Evolutionary conservation across 352 stramenopile species (phyloP).

Genomic region (Pilasporangium apinafurcum): DNA sequence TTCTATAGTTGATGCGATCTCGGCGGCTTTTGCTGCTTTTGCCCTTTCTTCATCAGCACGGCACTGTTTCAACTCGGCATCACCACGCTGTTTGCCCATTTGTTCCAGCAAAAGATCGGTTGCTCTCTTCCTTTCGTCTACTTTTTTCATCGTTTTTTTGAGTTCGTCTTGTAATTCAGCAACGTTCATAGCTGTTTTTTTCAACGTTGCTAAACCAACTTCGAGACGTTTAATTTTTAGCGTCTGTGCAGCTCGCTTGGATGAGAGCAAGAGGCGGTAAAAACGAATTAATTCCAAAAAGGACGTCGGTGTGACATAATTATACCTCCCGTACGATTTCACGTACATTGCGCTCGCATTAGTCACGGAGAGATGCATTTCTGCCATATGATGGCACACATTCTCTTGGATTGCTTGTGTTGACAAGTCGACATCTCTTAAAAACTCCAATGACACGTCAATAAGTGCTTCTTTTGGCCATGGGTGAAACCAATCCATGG

Average conservation of each 20-base stretch:
- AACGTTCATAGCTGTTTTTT: conserved; percentile 79
- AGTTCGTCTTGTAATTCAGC: conserved; percentile 78
- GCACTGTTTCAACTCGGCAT: conserved; percentile 84
- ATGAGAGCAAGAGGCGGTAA: conserved; percentile 74
- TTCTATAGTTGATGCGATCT: conserved; percentile 63
- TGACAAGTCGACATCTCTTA: conserved; percentile 65
- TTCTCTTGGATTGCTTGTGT: conserved; percentile 84
- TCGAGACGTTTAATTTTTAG: conserved; percentile 78
- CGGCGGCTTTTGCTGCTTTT: conserved; percentile 62
- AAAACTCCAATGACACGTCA: conserved; percentile 81
- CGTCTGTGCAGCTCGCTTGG: conserved; percentile 45
- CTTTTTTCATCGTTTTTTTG: conserved; percentile 85
- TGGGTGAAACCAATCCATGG: conserved; percentile 89
- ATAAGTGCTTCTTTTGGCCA: conserved; percentile 88
- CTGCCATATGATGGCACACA: conserved; percentile 90
- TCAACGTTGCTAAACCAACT: conserved; percentile 76
- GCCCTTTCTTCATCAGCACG: conserved; percentile 72
- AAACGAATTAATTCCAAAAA: conserved; percentile 92
- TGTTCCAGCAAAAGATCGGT: conserved; percentile 86
- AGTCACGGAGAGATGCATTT: conserved; percentile 88
- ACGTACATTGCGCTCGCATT: conserved; percentile 69
- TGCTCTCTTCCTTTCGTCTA: conserved; percentile 86
- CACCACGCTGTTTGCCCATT: conserved; percentile 85
- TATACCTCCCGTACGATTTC: conserved; percentile 68
- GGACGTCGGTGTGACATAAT: conserved; percentile 91